Conservation (phyloP, 371 early-diverging fungal species). For the Thermomucor indicae-seudaticae region DNA sequence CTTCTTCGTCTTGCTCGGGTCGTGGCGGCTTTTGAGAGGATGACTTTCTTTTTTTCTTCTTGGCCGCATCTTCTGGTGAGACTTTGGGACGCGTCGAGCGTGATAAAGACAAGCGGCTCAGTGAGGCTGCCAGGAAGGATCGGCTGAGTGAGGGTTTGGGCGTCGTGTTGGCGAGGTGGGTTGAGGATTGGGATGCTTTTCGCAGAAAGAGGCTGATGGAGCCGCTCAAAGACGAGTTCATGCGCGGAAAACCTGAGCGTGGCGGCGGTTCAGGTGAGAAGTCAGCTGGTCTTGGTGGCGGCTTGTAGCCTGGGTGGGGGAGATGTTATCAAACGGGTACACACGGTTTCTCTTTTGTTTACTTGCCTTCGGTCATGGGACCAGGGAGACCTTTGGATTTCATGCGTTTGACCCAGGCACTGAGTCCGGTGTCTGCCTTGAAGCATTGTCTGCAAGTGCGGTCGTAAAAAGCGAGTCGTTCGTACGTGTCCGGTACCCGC, state of each 20-base stretch:
- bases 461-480: slow-evolving; percentile 34
- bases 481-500: slow-evolving; percentile 28
- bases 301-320: slow-evolving; percentile 14
- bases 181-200: slow-evolving; percentile 6
- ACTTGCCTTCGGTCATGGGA: slow-evolving; percentile 17
- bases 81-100: slow-evolving; percentile 3
- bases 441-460: slow-evolving; percentile 24
- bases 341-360: too few species aligned
- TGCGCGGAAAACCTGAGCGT: neutral
- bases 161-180: too few species aligned
- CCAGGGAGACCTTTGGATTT: slow-evolving; percentile 20
- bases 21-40: neutral
- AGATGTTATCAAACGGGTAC: neutral
- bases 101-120: slow-evolving; percentile 7
- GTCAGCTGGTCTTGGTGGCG: slow-evolving; percentile 13
- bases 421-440: slow-evolving; percentile 20
- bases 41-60: too few species aligned
- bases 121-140: slow-evolving; percentile 2
- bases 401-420: slow-evolving; percentile 16
- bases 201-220: slow-evolving; percentile 10
- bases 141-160: neutral
- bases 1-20: neutral
- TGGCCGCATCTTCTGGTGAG: too few species aligned
- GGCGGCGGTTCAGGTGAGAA: neutral
- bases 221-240: slow-evolving; percentile 3